phyloP scores from a whole-genome alignment of 805 yeast species.

The Hanseniaspora lindneri region DNA sequence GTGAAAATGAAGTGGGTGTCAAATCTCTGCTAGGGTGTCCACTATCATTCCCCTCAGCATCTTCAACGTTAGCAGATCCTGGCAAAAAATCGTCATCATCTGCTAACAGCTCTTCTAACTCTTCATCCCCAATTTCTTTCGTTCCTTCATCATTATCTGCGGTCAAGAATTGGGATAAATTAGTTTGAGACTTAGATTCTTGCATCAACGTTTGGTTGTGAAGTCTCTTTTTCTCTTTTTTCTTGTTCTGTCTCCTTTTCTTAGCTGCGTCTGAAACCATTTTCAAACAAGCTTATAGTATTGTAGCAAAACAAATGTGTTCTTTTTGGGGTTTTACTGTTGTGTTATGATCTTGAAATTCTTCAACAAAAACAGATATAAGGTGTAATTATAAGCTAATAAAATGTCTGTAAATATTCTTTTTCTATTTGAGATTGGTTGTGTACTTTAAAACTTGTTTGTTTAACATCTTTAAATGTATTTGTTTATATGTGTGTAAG shows the following conservation, averaged over 20 bases:
- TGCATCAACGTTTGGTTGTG: conserved; percentile 22
- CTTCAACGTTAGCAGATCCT: too few relatives aligned
- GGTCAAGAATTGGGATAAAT: not conserved
- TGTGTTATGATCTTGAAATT: not conserved
- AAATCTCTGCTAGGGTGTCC: too few relatives aligned
- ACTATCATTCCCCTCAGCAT: too few relatives aligned
- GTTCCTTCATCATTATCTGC: not conserved
- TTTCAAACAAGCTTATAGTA: not conserved
- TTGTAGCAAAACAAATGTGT: not conserved
- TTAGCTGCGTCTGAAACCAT: conserved; percentile 28
- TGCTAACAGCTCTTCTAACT: not conserved
- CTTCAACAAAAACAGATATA: not conserved
- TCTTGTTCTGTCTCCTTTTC: conserved; percentile 29
- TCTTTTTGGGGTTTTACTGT: too few relatives aligned
- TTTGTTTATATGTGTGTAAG: too few relatives aligned
- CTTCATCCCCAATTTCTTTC: not conserved
- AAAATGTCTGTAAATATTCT: not conserved
- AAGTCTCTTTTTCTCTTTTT: conserved; percentile 27
- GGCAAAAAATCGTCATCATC: not conserved
- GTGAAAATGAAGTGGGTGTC: not conserved
- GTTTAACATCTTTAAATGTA: too few relatives aligned
- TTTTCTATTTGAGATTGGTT: too few relatives aligned
- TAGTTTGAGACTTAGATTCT: conserved; percentile 3
- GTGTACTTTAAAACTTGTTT: too few relatives aligned
- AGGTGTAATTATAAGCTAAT: too few relatives aligned